A percentile compares a stretch with the other conserved stretches of the same genome.
These are phyloP conservation scores for Suillus paluster DNA, from an alignment of 768 basidiomycete genomes.

Conservation along the genomic window DNA sequence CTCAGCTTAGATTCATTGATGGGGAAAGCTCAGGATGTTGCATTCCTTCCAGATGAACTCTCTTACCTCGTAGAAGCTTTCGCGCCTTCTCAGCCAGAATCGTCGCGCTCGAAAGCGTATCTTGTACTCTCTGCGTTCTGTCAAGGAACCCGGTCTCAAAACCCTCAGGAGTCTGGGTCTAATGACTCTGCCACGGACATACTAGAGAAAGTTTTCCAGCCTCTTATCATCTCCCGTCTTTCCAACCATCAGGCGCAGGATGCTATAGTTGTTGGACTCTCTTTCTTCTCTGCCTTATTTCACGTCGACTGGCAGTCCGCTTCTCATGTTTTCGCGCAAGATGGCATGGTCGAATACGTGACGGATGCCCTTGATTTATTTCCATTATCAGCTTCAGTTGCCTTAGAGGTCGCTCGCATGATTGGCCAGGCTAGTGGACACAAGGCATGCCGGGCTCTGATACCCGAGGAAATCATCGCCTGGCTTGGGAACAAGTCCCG, in stretches of 20 bases:
- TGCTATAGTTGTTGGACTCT: conserved; percentile 53
- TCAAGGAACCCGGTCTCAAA: conserved; percentile 54
- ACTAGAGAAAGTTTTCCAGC: conserved; percentile 55
- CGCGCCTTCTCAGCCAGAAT: conserved; percentile 47
- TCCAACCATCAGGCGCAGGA: conserved; percentile 58
- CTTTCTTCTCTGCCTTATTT: conserved; percentile 79
- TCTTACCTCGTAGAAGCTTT: conserved; percentile 56
- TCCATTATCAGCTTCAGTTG: conserved; percentile 51
- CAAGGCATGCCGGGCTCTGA: conserved; percentile 66
- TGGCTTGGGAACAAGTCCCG: conserved; percentile 73
- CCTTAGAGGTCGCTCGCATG: conserved; percentile 69
- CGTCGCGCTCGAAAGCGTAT: conserved; percentile 68
- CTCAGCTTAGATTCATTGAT: conserved; percentile 35
- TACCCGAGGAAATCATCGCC: conserved; percentile 56
- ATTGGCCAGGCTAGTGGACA: conserved; percentile 78
- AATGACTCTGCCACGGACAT: conserved; percentile 51
- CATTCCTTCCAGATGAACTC: conserved; percentile 59
- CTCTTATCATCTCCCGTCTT: conserved; percentile 52
- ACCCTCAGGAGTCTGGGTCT: conserved; percentile 39
- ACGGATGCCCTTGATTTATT: conserved; percentile 74
- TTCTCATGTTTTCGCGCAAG: conserved; percentile 62
- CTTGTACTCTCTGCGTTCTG: conserved; percentile 71
- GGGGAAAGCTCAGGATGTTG: conserved; percentile 37
- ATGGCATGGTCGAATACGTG: conserved; percentile 66
- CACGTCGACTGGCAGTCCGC: conserved; percentile 80